Evolutionary conservation across 768 basidiomycete genomes (phyloP).

Genomic region (Melanogaster broomeanus): DNA sequence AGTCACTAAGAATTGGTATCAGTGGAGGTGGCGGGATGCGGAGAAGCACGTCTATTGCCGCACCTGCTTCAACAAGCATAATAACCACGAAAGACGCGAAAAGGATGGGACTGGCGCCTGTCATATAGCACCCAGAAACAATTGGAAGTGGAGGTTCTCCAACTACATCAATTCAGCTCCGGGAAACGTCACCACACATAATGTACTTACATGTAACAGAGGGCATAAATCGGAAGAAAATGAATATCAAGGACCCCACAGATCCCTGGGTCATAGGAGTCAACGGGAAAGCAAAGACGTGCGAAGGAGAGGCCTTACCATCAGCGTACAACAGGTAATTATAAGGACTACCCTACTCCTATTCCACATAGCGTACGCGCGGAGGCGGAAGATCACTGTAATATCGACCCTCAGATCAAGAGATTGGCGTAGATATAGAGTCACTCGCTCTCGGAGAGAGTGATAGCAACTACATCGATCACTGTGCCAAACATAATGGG

Average conservation of each 20-base stretch:
- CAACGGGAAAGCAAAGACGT: not conserved
- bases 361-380: not conserved
- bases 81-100: not conserved
- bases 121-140: not conserved
- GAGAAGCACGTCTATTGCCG: not conserved
- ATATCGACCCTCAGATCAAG: not conserved
- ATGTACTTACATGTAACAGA: not conserved
- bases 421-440: not conserved
- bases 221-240: not conserved
- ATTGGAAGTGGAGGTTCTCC: not conserved
- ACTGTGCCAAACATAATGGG: not conserved
- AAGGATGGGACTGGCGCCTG: not conserved
- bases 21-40: not conserved
- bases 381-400: not conserved
- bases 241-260: not conserved
- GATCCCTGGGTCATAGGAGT: not conserved
- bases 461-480: not conserved
- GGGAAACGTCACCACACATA: not conserved
- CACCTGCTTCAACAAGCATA: not conserved
- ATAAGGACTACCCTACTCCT: not conserved
- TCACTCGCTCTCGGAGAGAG: not conserved
- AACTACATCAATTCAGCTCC: not conserved
- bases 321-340: not conserved
- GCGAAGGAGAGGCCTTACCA: not conserved
- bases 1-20: not conserved